Evolutionary conservation across 2,329 filamentous ascomycete genomes (phyloP).

Genomic region (Knufia petricola): DNA sequence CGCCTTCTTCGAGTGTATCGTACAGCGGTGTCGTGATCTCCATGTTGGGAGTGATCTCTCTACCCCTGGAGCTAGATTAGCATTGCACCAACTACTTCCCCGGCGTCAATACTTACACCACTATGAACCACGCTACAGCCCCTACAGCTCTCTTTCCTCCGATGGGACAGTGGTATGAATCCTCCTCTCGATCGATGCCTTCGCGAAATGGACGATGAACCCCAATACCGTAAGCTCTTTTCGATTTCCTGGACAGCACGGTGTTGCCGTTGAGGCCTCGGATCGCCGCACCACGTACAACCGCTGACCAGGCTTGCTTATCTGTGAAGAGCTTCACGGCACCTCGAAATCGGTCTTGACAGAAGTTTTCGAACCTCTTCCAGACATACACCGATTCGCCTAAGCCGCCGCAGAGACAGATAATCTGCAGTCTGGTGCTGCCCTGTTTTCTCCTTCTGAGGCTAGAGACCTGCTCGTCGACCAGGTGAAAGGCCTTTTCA

Average conservation of each 20-base stretch:
- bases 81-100: no score
- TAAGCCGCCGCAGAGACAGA: slow-evolving; percentile 14
- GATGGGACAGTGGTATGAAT: slow-evolving; percentile 11
- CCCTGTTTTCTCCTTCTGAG: slow-evolving; percentile 7
- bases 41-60: no score
- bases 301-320: slow-evolving; percentile 14
- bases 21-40: no score
- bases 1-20: no score
- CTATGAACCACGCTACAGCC: slow-evolving; percentile 1
- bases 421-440: neutral
- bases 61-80: no score
- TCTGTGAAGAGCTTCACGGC: neutral
- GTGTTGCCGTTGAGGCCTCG: neutral
- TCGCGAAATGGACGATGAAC: slow-evolving; percentile 13
- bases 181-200: slow-evolving; percentile 9
- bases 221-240: slow-evolving; percentile 12
- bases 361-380: slow-evolving; percentile 9
- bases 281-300: slow-evolving; percentile 17
- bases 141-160: slow-evolving; percentile 1
- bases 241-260: slow-evolving; percentile 8
- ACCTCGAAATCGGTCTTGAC: neutral
- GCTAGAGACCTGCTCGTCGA: slow-evolving; percentile 9
- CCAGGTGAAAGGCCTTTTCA: slow-evolving; percentile 9
- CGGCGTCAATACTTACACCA: neutral
- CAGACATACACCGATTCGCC: slow-evolving; percentile 14